A percentile compares a stretch with the other conserved stretches of the same genome.
phyloP scores from a whole-genome alignment of 2,329 filamentous ascomycete species.

The Pseudogymnoascus sp. region DNA sequence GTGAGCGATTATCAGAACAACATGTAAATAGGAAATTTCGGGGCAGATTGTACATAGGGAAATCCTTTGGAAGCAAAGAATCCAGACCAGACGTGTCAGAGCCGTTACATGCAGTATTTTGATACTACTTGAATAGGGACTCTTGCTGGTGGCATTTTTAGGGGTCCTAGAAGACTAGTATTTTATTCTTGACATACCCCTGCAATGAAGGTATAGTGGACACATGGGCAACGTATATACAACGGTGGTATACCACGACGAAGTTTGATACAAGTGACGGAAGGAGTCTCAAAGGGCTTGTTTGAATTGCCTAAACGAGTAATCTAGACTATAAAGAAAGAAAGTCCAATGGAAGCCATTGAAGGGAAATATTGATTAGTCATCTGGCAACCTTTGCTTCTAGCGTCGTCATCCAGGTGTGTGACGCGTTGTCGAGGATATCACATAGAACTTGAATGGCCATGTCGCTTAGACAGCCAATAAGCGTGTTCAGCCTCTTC shows the following conservation, averaged over 20 bases:
- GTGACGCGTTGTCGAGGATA: conserved; percentile 4
- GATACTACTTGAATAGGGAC: not conserved
- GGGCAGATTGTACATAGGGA: not conserved
- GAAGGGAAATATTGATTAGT: not conserved
- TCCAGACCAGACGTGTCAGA: not conserved
- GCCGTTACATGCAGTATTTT: not conserved
- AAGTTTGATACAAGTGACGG: not conserved
- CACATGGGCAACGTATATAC: not conserved
- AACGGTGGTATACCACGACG: not conserved
- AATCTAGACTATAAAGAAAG: not conserved
- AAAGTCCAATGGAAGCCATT: not conserved
- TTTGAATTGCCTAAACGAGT: conserved; percentile 7
- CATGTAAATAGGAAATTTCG: not conserved
- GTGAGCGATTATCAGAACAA: not conserved
- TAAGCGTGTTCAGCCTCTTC: conserved; percentile 1
- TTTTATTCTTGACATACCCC: not conserved
- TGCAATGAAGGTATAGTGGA: too few relatives aligned
- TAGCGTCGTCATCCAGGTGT: conserved; percentile 6
- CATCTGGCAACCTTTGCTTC: not conserved
- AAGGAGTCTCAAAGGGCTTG: not conserved
- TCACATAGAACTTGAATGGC: conserved; percentile 5
- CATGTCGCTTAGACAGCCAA: conserved; percentile 2
- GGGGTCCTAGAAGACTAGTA: not conserved
- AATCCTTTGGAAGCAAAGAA: not conserved
- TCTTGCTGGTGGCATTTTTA: not conserved